Percentiles rank a stretch among this genome's conserved stretches.
phyloP scores from a whole-genome alignment of 495 filamentous ascomycete genomes.

The Rostrohypoxylon terebratum region DNA sequence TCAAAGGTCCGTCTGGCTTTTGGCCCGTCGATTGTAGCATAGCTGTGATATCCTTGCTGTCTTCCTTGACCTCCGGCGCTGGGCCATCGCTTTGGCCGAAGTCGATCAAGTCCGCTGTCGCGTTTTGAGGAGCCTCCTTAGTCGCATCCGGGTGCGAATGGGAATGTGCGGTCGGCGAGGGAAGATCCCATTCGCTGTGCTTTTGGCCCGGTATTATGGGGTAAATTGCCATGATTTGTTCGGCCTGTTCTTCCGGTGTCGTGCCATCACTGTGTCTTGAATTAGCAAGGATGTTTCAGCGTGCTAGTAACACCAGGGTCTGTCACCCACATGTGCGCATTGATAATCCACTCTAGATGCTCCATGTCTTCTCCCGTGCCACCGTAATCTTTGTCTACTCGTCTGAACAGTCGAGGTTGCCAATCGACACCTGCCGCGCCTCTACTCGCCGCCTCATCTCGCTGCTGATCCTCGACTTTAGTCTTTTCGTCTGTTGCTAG shows the following conservation, averaged over 20 bases:
- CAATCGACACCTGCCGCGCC: conserved; percentile 87
- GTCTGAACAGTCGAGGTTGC: conserved; percentile 86
- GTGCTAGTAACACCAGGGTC: neutral
- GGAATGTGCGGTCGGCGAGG: conserved; percentile 49
- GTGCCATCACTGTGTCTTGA: conserved; percentile 63
- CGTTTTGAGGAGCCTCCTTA: conserved; percentile 16
- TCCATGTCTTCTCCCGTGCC: conserved; percentile 84
- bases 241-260: conserved; percentile 76
- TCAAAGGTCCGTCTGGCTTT: conserved; percentile 53
- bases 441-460: conserved; percentile 86
- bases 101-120: conserved; percentile 58
- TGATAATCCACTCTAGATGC: conserved; percentile 94
- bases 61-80: conserved; percentile 31
- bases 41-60: conserved; percentile 54
- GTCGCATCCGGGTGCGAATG: conserved; percentile 16
- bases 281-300: conserved; percentile 43
- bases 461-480: conserved; percentile 90
- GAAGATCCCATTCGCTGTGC: conserved; percentile 52
- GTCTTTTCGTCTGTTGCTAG: conserved; percentile 94
- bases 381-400: conserved; percentile 76
- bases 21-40: conserved; percentile 58
- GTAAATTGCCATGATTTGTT: conserved; percentile 88
- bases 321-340: conserved; percentile 79
- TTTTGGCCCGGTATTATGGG: conserved; percentile 85
- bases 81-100: conserved; percentile 55